Conservation (phyloP, 106 monocot species). For the Apostasia ramifera region DNA sequence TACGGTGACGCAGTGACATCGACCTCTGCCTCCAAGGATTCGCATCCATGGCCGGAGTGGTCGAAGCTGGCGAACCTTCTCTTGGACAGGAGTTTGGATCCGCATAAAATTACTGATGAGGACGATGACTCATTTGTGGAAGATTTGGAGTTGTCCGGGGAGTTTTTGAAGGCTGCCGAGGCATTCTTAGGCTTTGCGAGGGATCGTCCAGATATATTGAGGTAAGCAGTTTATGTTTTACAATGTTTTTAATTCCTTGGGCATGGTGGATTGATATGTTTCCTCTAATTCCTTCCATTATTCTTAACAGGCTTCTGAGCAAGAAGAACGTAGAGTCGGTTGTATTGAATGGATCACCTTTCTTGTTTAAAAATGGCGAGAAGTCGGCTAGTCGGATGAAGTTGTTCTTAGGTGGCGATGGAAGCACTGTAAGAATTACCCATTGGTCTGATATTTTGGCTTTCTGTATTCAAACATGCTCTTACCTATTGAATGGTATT, state of each 20-base stretch:
- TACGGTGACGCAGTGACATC: not conserved
- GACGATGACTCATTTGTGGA: slow-evolving; percentile 19
- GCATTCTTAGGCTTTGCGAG: slow-evolving; percentile 47
- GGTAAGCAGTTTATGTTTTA: slow-evolving; percentile 14
- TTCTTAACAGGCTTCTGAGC: slow-evolving; percentile 32
- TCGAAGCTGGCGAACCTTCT: slow-evolving; percentile 38
- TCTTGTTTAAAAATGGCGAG: slow-evolving; percentile 57
- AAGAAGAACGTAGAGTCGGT: slow-evolving; percentile 52
- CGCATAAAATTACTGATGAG: not conserved
- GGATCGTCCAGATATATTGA: slow-evolving; percentile 50
- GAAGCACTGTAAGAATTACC: slow-evolving; percentile 7
- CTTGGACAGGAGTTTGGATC: slow-evolving; percentile 12
- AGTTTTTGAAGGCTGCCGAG: slow-evolving; percentile 29
- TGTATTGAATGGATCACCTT: slow-evolving; percentile 51
- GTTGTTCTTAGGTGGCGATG: slow-evolving; percentile 24
- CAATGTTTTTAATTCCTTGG: no score
- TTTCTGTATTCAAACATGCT: no score
- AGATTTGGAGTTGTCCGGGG: slow-evolving; percentile 21
- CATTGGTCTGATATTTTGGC: no score
- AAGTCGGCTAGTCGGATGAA: slow-evolving; percentile 40
- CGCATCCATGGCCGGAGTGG: slow-evolving; percentile 62
- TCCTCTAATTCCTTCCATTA: not conserved
- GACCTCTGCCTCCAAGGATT: not conserved
- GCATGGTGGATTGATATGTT: not conserved
- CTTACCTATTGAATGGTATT: no score